Conservation (phyloP, 352 stramenopile genomes). For the Elongisporangium prolatum region DNA sequence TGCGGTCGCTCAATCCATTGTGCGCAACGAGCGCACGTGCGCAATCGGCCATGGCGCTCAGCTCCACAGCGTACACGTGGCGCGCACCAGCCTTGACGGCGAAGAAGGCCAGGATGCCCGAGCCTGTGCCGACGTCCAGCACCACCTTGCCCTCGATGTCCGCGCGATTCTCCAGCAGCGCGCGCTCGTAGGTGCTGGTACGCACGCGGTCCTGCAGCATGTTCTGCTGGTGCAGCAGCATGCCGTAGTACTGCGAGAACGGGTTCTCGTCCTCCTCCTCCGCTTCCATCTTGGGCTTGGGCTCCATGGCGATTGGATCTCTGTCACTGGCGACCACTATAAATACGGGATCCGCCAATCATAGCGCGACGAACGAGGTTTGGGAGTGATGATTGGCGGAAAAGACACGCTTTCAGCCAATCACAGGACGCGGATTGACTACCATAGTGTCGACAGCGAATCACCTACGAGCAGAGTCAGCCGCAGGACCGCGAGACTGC, state of each 20-base stretch:
- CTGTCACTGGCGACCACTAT: background rate
- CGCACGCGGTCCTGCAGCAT: slow-evolving; percentile 99
- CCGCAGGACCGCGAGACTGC: background rate
- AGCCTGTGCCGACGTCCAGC: slow-evolving; percentile 98
- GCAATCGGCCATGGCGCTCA: slow-evolving; percentile 98
- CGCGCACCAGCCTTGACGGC: slow-evolving; percentile 95
- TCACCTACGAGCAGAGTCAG: background rate
- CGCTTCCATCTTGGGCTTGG: slow-evolving; percentile 12
- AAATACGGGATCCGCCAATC: background rate
- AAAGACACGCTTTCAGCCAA: background rate
- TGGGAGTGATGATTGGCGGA: background rate
- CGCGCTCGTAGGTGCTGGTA: slow-evolving; percentile 97
- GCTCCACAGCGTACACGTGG: slow-evolving; percentile 94
- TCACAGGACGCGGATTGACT: background rate
- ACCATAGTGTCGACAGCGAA: background rate
- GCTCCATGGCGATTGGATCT: background rate
- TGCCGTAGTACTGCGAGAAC: slow-evolving; percentile 93
- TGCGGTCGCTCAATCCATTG: slow-evolving; percentile 94
- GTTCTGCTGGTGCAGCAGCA: slow-evolving; percentile 99
- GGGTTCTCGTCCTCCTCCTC: slow-evolving; percentile 79
- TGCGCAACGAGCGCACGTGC: slow-evolving; percentile 91
- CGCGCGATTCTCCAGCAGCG: slow-evolving; percentile 94
- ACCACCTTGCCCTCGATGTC: slow-evolving; percentile 98
- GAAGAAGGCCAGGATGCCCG: slow-evolving; percentile 99
- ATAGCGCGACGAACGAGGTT: background rate